Percentiles rank a stretch among this genome's conserved stretches.
phyloP scores from a whole-genome alignment of 106 monocot genomes.

The Dendrobium huoshanense region DNA sequence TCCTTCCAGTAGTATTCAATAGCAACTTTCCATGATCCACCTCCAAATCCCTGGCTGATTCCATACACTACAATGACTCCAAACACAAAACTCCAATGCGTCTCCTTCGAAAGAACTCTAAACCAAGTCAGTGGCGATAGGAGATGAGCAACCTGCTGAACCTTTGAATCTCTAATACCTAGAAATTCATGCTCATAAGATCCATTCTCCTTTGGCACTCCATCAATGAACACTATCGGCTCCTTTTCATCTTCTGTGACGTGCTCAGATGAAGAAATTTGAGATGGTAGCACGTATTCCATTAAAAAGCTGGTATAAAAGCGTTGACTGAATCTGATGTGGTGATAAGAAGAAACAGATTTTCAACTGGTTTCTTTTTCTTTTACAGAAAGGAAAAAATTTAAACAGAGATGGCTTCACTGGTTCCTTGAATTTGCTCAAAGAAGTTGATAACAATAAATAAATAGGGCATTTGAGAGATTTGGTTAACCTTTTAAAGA shows the following conservation, averaged over 20 bases:
- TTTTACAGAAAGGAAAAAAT: background rate
- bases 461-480: background rate
- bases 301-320: background rate
- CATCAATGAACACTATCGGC: background rate
- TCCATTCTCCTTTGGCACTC: background rate
- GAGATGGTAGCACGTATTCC: background rate
- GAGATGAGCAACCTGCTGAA: background rate
- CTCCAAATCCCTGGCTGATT: conserved; percentile 69
- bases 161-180: background rate
- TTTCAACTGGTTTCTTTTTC: too few species aligned
- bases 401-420: background rate
- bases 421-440: background rate
- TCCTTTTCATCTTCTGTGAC: background rate
- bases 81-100: conserved; percentile 73
- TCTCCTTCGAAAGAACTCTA: conserved; percentile 45
- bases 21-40: conserved; percentile 37
- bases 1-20: conserved; percentile 94
- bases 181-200: conserved; percentile 1
- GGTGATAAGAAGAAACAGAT: too few species aligned
- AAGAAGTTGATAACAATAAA: background rate
- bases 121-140: conserved; percentile 51
- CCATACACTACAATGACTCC: conserved; percentile 60
- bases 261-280: conserved; percentile 5
- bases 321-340: too few species aligned
- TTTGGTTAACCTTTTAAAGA: background rate